Evolutionary conservation across 768 basidiomycete species (phyloP), one percentile per base, ranked within the genome.

Genomic region (Suillus paluster): DNA sequence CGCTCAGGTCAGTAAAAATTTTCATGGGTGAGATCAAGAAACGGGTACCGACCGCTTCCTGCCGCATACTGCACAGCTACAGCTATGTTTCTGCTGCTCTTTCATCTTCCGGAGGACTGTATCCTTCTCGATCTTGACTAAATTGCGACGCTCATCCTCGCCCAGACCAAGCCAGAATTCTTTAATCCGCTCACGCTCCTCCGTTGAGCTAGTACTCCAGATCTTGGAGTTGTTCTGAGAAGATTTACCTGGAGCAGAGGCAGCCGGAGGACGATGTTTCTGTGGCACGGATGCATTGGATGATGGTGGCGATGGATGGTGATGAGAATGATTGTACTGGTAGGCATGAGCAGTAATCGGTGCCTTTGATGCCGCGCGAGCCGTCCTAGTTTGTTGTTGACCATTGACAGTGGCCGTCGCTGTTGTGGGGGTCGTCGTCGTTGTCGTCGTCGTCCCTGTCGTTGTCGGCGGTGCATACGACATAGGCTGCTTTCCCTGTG

Each of bases 81-180:
- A 99, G 63, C 89, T 90, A 74, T 98, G 95, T 72, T 93, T 91
- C 85, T 98, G 95, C 81, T 98, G 94, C 78, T 99, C 97, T 82
- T 99, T 99, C 95, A 99, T 99, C 86, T 99, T 99, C 78, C 86
- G 87, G 62, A 99, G 80, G 34, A 99, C 97, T 27, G 95, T 94
- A 75, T 98, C 96, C 80, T 99, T 99, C 84, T 99, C 97, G 71
- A 98, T 87, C 83, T 93, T 92, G 79, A 99, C 95, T 63, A 99
- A 85, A 77, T 87, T 91, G 64, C 93, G 80, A 34, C 97, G 86
- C 75, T 99, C 95, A 61, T 90, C 87, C 79, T 98, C 95, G 33
- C 86, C 86, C n/a, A 99, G 83, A 30, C 86, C 90, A 34, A 98
- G 86, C 97, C 97, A 99, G 76, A 99, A 99, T 70, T 95, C 92